Conservation (phyloP, 108 stramenopile genomes). For the Cyclotella distinguenda region DNA sequence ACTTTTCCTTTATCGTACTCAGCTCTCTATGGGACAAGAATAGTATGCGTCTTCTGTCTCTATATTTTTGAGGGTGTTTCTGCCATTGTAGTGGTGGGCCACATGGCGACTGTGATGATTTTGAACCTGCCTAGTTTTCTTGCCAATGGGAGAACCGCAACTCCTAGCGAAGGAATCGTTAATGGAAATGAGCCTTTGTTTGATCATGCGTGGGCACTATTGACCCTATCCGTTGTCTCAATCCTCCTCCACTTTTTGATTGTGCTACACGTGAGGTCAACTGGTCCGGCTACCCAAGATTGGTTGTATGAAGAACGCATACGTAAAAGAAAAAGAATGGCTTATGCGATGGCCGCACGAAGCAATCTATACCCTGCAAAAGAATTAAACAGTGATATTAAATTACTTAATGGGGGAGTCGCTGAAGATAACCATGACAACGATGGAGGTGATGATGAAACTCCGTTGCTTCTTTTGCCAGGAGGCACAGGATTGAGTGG, state of each 20-base stretch:
- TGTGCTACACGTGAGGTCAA: slow-evolving; percentile 75
- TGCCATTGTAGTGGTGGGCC: slow-evolving; percentile 51
- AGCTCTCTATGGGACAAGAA: slow-evolving; percentile 70
- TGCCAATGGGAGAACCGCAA: slow-evolving; percentile 6
- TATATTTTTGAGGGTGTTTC: slow-evolving; percentile 57
- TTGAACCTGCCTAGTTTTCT: slow-evolving; percentile 51
- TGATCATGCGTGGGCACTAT: slow-evolving; percentile 52
- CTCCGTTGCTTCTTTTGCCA: slow-evolving; percentile 35
- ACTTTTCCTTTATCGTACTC: slow-evolving; percentile 72
- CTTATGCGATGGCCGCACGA: slow-evolving; percentile 37
- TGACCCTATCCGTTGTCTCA: slow-evolving; percentile 54
- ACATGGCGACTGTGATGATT: slow-evolving; percentile 60
- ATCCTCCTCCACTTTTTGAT: slow-evolving; percentile 69
- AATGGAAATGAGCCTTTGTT: neutral
- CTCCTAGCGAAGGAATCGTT: slow-evolving; percentile 9
- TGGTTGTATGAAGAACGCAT: slow-evolving; percentile 27
- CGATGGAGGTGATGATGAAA: slow-evolving; percentile 25
- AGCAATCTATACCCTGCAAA: slow-evolving; percentile 17
- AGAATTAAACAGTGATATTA: neutral
- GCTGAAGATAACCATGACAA: slow-evolving; percentile 21
- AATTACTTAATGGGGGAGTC: slow-evolving; percentile 8
- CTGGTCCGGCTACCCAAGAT: slow-evolving; percentile 59
- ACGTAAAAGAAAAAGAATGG: slow-evolving; percentile 42
- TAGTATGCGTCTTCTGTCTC: slow-evolving; percentile 57
- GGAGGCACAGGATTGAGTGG: slow-evolving; percentile 17